phyloP scores from a whole-genome alignment of 805 yeast species.

The Candida chilensis region DNA sequence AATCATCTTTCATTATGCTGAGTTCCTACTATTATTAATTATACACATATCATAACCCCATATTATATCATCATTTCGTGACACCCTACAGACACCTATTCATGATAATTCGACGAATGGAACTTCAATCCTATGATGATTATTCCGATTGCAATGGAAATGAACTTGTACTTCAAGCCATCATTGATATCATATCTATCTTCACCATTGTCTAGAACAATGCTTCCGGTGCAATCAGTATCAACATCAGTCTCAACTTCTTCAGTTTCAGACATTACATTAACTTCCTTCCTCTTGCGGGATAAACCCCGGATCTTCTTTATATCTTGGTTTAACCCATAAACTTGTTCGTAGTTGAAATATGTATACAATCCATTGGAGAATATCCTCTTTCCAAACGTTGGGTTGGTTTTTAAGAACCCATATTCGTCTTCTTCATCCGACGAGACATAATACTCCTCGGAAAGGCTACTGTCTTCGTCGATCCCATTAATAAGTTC shows the following conservation, averaged over 20 bases:
- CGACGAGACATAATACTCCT: no score
- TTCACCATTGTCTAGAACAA: conserved; percentile 7
- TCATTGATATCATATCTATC: no score
- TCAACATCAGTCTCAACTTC: conserved; percentile 4
- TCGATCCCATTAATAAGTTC: background rate
- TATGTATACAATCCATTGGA: conserved; percentile 16
- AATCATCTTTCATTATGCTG: no score
- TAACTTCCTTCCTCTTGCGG: background rate
- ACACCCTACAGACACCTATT: background rate
- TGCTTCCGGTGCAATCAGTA: conserved; percentile 2
- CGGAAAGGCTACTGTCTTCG: background rate
- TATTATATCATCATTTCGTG: no score
- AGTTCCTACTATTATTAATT: no score
- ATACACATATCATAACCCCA: no score
- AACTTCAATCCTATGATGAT: conserved; percentile 27
- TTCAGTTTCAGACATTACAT: no score
- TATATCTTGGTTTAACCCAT: conserved; percentile 5
- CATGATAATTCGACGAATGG: conserved; percentile 3
- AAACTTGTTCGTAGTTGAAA: conserved; percentile 10
- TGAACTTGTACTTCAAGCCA: conserved; percentile 27
- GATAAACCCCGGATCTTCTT: conserved; percentile 3
- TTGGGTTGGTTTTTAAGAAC: conserved; percentile 15
- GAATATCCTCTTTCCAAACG: conserved; percentile 14
- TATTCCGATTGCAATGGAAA: conserved; percentile 31
- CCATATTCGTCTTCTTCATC: conserved; percentile 22